Evolutionary conservation across 192 early-diverging fungal species (phyloP).

Genomic region (Phycomyces blakesleeanus): DNA sequence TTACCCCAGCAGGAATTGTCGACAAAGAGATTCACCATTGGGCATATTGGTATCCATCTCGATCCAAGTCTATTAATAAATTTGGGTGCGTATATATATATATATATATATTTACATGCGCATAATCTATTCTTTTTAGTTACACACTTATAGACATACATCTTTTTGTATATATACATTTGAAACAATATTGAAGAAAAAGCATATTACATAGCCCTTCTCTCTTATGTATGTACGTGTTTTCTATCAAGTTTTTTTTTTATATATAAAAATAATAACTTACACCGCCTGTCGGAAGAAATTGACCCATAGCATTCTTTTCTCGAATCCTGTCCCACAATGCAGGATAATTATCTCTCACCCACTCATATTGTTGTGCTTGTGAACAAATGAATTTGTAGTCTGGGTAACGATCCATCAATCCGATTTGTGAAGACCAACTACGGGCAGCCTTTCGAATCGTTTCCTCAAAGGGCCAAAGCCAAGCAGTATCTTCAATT

Average conservation of each 20-base stretch:
- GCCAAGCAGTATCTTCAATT: constrained; percentile 35
- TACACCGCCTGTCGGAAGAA: constrained; percentile 86
- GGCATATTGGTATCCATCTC: constrained; percentile 99
- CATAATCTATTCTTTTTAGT: too few species aligned
- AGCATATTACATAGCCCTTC: too few species aligned
- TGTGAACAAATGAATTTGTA: constrained; percentile 94
- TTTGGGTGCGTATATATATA: background rate
- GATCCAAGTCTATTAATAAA: constrained; percentile 73
- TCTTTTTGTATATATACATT: too few species aligned
- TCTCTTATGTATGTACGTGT: too few species aligned
- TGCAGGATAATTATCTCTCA: constrained; percentile 74
- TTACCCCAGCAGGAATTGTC: constrained; percentile 67
- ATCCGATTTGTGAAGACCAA: constrained; percentile 74
- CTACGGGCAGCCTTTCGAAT: constrained; percentile 88
- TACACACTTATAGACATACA: too few species aligned
- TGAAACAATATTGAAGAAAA: too few species aligned
- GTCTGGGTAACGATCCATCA: constrained; percentile 86
- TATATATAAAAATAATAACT: background rate
- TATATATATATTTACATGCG: background rate
- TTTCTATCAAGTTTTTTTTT: too few species aligned
- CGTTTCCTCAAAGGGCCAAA: constrained; percentile 94
- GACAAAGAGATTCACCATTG: constrained; percentile 87
- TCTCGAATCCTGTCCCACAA: constrained; percentile 76
- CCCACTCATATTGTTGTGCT: constrained; percentile 97
- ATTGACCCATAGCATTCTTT: constrained; percentile 68